Conservation (phyloP, 129 eudicot species). For the Flaveria sonorensis region DNA sequence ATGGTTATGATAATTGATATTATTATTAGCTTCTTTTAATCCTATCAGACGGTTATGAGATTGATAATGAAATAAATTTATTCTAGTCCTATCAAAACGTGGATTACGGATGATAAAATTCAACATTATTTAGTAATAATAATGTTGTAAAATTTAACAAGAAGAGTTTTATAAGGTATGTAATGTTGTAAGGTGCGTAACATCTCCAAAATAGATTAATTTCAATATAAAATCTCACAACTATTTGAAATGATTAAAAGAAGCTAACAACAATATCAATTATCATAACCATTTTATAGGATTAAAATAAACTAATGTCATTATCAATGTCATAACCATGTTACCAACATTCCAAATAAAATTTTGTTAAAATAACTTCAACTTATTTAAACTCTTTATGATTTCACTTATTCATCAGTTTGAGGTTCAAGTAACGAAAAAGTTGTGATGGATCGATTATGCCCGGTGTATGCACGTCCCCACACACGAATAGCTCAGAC, state of each 20-base stretch:
- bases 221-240: neutral
- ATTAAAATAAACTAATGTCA: neutral
- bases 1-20: too few species aligned
- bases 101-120: too few species aligned
- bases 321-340: neutral
- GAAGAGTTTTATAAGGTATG: neutral
- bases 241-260: neutral
- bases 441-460: constrained; percentile 56
- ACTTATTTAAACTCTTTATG: neutral
- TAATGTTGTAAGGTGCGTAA: too few species aligned
- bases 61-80: too few species aligned
- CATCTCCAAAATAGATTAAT: neutral
- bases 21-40: too few species aligned
- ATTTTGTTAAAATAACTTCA: neutral
- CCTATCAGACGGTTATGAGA: too few species aligned
- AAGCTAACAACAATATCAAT: neutral
- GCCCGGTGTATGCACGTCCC: constrained; percentile 46
- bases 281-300: neutral
- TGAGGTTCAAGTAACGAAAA: constrained; percentile 36
- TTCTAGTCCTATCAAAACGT: too few species aligned
- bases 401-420: neutral
- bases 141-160: too few species aligned
- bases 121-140: too few species aligned
- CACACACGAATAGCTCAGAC: constrained; percentile 39
- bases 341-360: neutral